phyloP scores from a whole-genome alignment of 495 filamentous ascomycete genomes.

The Penicillium canariense region DNA sequence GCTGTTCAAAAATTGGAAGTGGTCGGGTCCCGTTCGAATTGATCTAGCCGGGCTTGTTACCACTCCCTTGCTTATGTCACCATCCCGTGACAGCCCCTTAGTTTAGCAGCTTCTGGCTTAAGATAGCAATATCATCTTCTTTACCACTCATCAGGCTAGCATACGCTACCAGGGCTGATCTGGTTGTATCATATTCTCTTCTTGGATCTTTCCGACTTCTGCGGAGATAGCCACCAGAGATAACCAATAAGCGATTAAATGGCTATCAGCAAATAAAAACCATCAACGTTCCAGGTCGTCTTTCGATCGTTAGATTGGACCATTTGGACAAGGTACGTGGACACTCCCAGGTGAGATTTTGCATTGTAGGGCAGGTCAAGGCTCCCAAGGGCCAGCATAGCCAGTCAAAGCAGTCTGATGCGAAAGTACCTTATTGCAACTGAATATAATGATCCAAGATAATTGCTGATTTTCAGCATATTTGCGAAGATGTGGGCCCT shows the following conservation, averaged over 20 bases:
- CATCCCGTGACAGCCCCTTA: too few relatives aligned
- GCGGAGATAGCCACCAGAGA: constrained; percentile 12
- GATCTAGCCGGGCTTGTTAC: background rate
- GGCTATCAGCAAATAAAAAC: constrained; percentile 10
- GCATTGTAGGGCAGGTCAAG: constrained; percentile 11
- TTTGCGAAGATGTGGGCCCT: too few relatives aligned
- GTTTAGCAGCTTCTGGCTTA: too few relatives aligned
- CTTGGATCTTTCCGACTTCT: constrained; percentile 2
- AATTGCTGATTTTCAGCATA: too few relatives aligned
- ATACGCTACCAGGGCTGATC: constrained; percentile 8
- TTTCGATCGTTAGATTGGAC: constrained; percentile 16
- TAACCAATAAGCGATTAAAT: constrained; percentile 9
- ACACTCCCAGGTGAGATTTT: constrained; percentile 12
- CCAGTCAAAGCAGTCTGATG: constrained; percentile 6
- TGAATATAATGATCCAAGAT: background rate
- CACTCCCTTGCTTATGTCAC: too few relatives aligned
- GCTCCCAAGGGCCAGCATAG: background rate
- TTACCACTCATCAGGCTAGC: too few relatives aligned
- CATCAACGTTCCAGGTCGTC: constrained; percentile 10
- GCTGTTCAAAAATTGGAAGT: background rate
- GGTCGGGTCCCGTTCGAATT: background rate
- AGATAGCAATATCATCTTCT: too few relatives aligned
- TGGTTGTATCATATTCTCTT: constrained; percentile 8
- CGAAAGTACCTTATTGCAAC: background rate
- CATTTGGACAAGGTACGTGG: constrained; percentile 13